Evolutionary conservation across 1,284 basidiomycete species (phyloP), one percentile per base, ranked within the genome.

Genomic region (Polyporus tsugae): DNA sequence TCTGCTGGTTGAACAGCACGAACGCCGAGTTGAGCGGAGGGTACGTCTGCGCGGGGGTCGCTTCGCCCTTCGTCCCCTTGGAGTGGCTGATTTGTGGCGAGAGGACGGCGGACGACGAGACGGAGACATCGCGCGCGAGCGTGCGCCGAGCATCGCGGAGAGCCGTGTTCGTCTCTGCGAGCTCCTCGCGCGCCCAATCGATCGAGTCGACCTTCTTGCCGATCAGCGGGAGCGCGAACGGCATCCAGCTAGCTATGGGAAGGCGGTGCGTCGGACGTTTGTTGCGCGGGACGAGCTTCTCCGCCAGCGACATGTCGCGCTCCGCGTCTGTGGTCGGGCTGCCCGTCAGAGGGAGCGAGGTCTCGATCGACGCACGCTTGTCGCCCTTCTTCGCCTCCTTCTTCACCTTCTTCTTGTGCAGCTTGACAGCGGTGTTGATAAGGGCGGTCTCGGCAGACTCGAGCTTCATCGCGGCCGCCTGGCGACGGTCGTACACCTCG

Each of bases 1-100:
- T 93, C 82, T 99, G 97, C 74, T 90, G 87, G 80, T 97, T 91
- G 87, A 99, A 99, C 38, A 95, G 92, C 70, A 99, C 87, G 80
- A 99, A 99, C 4, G 94, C 95, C 35, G 93, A 94, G 77, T 90
- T 95, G 72, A 93, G 78, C 1, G 92, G 91, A 4, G 90, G 90
- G 72, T 93, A 94, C 35, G 84, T 85, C 65, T 86, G 80, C 60
- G 72, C 58, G 3, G 71, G n/a, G 29, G 60, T 61, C 44, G 53
- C 25, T 29, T 68, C 67, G 4, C 72, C 64, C 67, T 77, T 76
- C 35, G 78, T 62, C 55, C 63, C 71, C 58, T 74, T 73, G 1
- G 75, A 69, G 39, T 78, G 70, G 46, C 69, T 79, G 35, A 72
- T 69, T 70, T 65, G 63, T 1, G 76, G 49, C 10, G 74, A 70